A percentile compares a stretch with the other conserved stretches of the same genome.
phyloP scores from a whole-genome alignment of 306 rosid genomes.

The Lathyrus aphaca region DNA sequence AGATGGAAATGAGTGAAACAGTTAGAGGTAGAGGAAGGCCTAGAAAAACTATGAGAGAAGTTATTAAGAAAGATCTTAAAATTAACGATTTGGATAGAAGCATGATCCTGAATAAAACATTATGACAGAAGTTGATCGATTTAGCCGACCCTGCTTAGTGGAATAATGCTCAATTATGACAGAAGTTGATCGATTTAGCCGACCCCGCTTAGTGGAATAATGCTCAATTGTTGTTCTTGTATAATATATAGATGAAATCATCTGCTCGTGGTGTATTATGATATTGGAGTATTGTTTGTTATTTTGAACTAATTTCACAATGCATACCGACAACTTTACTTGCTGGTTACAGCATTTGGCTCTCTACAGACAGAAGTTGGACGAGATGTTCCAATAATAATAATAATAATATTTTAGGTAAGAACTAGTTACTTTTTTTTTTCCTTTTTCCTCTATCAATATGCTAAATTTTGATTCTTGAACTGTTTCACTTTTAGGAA shows the following conservation, averaged over 20 bases:
- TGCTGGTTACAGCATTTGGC: conserved; percentile 52
- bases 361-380: conserved; percentile 54
- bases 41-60: too few relatives aligned
- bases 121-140: too few relatives aligned
- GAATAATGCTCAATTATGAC: too few relatives aligned
- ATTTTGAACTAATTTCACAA: conserved; percentile 31
- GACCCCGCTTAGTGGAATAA: too few relatives aligned
- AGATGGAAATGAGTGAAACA: too few relatives aligned
- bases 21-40: too few relatives aligned
- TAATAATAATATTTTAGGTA: conserved; percentile 32
- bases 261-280: conserved; percentile 22
- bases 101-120: too few relatives aligned
- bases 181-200: too few relatives aligned
- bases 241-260: not conserved
- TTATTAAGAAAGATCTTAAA: too few relatives aligned
- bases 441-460: conserved; percentile 21
- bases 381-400: conserved; percentile 45
- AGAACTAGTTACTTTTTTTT: conserved; percentile 14
- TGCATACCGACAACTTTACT: conserved; percentile 33
- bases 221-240: too few relatives aligned
- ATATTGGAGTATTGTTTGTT: conserved; percentile 32
- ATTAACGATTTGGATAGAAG: too few relatives aligned
- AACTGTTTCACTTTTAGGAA: conserved; percentile 40
- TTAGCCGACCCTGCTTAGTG: too few relatives aligned
- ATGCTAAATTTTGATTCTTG: conserved; percentile 10